Percentiles rank a stretch among this genome's conserved stretches.
Conservation (phyloP, 169 alveolate genomes). For the Cryptosporidium baileyi region DNA sequence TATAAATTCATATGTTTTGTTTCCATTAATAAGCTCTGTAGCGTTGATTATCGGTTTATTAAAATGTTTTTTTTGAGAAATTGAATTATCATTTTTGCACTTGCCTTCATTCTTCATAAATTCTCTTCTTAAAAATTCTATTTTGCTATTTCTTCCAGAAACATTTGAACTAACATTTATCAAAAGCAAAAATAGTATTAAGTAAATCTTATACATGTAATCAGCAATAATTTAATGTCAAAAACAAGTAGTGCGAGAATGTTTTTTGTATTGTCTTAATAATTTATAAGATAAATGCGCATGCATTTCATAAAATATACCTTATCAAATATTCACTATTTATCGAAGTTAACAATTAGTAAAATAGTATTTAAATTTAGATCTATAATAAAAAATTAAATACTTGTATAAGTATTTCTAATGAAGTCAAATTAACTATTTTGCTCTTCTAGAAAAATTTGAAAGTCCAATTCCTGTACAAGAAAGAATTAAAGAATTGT, state of each 20-base stretch:
- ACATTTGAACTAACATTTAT: background rate
- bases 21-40: background rate
- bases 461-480: constrained; percentile 61
- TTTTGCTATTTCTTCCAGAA: background rate
- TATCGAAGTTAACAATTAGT: no score
- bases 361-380: no score
- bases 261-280: no score
- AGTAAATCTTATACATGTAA: no score
- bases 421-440: no score
- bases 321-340: no score
- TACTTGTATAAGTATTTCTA: no score
- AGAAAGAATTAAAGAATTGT: constrained; percentile 13
- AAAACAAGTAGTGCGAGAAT: no score
- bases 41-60: background rate
- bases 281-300: no score
- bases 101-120: background rate
- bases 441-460: constrained; percentile 44
- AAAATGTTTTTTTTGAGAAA: background rate
- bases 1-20: constrained; percentile 2
- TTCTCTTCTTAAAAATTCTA: background rate
- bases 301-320: background rate
- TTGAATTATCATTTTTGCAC: background rate
- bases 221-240: no score
- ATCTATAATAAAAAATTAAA: no score
- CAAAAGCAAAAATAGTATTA: no score